Base-by-base conservation (phyloP, 106 monocot genomes). In the Alisma plantagoaquatica region DNA sequence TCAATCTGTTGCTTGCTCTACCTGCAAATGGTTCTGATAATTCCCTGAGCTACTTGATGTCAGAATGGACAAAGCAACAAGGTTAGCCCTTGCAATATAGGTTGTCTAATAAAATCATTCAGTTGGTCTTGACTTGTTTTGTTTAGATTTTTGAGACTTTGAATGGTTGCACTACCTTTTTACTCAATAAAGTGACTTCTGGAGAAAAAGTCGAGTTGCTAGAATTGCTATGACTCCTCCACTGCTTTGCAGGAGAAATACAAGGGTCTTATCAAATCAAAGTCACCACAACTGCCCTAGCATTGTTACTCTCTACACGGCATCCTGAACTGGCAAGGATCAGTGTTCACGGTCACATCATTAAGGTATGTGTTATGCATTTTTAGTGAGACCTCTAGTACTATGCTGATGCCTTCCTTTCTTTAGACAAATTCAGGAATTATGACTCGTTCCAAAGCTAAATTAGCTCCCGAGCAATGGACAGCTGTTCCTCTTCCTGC, bases 261-360 rank as follows among this genome's bases (percentile, higher is more conserved):
- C 84, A 90, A 49, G 98, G 98, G 60, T 66, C 78, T 23, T 98
- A 98, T 54, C 90, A 98, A 66, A 98, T 98, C 61, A 98, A 98
- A 57, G 73, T 98, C 48, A 98, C 98, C 53, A 90, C 90, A 24
- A 77, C 78, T 32, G 98, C 90, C 27, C 46, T 98, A 18, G 90
- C 85, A 58, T 57, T 90, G 31, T 64, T 98, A 41, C 65, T 98
- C 17, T 73, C 85, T 14, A 66, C 90, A 16, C 75, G 58, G 29
- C 66, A 90, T 74, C 43, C 32, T 1, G 85, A 84, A 56, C 41
- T 98, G 31, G 67, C 65, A 43, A 90, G 75, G 48, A 38, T 98
- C 46, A 76, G 72, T 62, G 98, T 98, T 16, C 68, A 77, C 28
- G 98, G 98, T 18, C 61, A 82, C 65, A 69, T 90, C 25, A 67